Evolutionary conservation across 805 yeast genomes (phyloP).

Genomic region (Lipomyces anomalus): DNA sequence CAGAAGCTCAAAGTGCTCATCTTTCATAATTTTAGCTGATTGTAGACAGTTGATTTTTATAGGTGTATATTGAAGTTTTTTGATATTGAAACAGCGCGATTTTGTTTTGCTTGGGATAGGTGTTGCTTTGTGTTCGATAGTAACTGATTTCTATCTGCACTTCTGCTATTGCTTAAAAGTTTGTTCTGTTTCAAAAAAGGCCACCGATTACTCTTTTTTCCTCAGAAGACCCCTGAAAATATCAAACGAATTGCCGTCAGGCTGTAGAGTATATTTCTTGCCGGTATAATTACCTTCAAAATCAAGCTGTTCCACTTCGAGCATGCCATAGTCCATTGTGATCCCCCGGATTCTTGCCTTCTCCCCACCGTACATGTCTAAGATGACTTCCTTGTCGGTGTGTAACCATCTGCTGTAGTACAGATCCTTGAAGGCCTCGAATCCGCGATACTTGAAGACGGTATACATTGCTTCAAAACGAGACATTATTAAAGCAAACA

Average conservation of each 20-base stretch:
- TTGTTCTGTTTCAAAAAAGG: no score
- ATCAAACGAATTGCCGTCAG: slow-evolving; percentile 97
- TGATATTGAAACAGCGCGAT: no score
- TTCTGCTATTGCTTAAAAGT: no score
- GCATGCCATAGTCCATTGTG: slow-evolving; percentile 74
- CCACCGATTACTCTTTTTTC: no score
- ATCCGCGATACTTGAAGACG: slow-evolving; percentile 56
- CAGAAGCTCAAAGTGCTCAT: no score
- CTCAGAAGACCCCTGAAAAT: slow-evolving; percentile 85
- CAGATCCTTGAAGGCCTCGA: slow-evolving; percentile 55
- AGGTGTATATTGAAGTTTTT: no score
- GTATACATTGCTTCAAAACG: slow-evolving; percentile 58
- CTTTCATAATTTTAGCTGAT: no score
- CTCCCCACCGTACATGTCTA: slow-evolving; percentile 48
- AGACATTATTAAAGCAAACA: slow-evolving; percentile 64
- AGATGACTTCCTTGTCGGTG: slow-evolving; percentile 60
- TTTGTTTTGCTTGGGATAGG: no score
- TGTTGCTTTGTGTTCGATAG: no score
- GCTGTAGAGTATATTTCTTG: slow-evolving; percentile 65
- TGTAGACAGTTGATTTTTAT: no score
- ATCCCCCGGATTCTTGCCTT: slow-evolving; percentile 73
- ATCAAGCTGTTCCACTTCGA: slow-evolving; percentile 66
- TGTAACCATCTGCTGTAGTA: slow-evolving; percentile 90
- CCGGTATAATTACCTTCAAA: slow-evolving; percentile 46
- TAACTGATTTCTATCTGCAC: no score